Evolutionary conservation across 2,329 filamentous ascomycete genomes (phyloP).

Genomic region (Trichoderma harzianum): DNA sequence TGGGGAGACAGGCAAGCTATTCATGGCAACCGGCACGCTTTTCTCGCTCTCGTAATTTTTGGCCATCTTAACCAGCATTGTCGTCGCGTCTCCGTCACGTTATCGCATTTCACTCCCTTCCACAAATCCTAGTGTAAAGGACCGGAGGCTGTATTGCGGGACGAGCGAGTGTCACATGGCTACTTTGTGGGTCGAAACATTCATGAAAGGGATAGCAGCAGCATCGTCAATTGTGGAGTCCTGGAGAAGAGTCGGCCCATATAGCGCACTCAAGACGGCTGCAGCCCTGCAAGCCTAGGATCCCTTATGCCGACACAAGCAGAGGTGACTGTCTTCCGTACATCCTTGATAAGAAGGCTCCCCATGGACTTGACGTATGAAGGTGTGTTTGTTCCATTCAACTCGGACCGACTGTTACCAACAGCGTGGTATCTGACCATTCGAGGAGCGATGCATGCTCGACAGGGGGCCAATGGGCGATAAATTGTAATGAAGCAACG

Average conservation of each 20-base stretch:
- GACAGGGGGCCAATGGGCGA: background rate
- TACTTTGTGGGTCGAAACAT: background rate
- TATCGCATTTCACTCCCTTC: background rate
- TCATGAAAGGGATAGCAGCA: background rate
- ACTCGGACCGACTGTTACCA: background rate
- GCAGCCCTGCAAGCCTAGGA: background rate
- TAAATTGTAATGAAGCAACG: background rate
- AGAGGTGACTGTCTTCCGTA: background rate
- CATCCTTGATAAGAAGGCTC: background rate
- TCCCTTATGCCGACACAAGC: background rate
- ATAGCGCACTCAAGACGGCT: background rate
- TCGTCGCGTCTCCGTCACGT: background rate
- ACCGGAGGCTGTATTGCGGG: background rate
- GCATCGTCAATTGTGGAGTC: background rate
- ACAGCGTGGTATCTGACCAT: background rate
- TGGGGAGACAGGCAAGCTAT: background rate
- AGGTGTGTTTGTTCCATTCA: background rate
- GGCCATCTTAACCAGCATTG: background rate
- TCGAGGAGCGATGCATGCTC: background rate
- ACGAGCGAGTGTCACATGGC: background rate
- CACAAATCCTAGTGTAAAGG: background rate
- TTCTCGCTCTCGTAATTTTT: background rate
- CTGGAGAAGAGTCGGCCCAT: background rate
- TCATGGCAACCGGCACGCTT: background rate
- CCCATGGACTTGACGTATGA: background rate